A percentile compares a stretch with the other conserved stretches of the same genome.
phyloP scores from a whole-genome alignment of 345 rosid species.

The Passiflora organensis region DNA sequence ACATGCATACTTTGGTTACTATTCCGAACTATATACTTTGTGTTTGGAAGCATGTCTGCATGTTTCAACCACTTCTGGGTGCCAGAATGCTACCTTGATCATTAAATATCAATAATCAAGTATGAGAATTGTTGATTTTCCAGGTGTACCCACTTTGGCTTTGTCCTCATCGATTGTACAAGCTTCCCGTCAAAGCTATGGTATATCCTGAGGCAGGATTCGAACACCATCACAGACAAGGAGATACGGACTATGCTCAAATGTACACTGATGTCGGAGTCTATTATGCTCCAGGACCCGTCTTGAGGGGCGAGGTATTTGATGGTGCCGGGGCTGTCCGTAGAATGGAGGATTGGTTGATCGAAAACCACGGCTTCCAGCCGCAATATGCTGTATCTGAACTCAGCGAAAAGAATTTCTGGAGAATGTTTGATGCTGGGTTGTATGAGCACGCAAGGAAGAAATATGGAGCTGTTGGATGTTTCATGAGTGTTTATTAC shows the following conservation, averaged over 20 bases:
- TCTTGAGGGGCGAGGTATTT: constrained; percentile 82
- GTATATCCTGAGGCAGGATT: constrained; percentile 91
- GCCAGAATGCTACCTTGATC: not conserved
- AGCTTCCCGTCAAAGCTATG: constrained; percentile 82
- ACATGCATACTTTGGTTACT: too few species aligned
- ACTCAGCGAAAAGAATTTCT: constrained; percentile 78
- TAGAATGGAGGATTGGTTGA: constrained; percentile 83
- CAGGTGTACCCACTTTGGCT: constrained; percentile 96
- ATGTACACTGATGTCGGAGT: constrained; percentile 98
- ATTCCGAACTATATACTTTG: too few species aligned
- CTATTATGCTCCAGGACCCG: constrained; percentile 91
- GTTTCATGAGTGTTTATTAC: constrained; percentile 97
- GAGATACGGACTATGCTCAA: constrained; percentile 85
- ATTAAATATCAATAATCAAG: not conserved
- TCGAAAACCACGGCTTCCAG: constrained; percentile 88
- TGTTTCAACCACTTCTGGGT: not conserved
- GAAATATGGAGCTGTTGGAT: constrained; percentile 88
- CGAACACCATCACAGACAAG: constrained; percentile 80
- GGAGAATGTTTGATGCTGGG: constrained; percentile 84
- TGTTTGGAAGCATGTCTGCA: not conserved
- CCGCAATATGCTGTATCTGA: constrained; percentile 97
- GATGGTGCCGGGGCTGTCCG: constrained; percentile 91
- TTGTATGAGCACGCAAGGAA: constrained; percentile 79
- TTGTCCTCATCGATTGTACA: constrained; percentile 88
- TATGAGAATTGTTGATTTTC: constrained; percentile 5